phyloP scores from a whole-genome alignment of 2,329 filamentous ascomycete species.

The Sporothrix phasma region DNA sequence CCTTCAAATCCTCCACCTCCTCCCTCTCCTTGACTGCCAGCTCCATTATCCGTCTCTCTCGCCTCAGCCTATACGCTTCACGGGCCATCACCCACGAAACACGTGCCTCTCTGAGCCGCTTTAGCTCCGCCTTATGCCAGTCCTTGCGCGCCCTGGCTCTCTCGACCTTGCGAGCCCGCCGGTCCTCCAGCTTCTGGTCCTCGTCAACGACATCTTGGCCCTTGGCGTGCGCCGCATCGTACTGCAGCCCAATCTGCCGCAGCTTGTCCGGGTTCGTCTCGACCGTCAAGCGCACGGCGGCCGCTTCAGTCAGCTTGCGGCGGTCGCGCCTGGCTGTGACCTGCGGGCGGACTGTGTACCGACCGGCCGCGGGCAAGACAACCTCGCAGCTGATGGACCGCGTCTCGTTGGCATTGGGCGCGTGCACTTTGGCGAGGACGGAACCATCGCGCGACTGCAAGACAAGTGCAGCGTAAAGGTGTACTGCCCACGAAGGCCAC shows the following conservation, averaged over 20 bases:
- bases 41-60: slow-evolving; percentile 23
- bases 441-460: background rate
- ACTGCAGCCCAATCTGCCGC: slow-evolving; percentile 46
- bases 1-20: background rate
- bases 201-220: slow-evolving; percentile 13
- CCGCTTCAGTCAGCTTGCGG: slow-evolving; percentile 41
- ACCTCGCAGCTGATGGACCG: slow-evolving; percentile 63
- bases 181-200: slow-evolving; percentile 11
- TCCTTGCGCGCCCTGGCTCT: background rate
- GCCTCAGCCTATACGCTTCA: background rate
- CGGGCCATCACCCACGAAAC: background rate
- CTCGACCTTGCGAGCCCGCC: background rate
- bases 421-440: slow-evolving; percentile 25
- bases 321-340: slow-evolving; percentile 45
- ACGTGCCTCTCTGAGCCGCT: background rate
- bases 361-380: slow-evolving; percentile 53
- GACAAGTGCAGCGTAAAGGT: slow-evolving; percentile 32
- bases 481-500: slow-evolving; percentile 36
- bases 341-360: slow-evolving; percentile 59
- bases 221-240: slow-evolving; percentile 48
- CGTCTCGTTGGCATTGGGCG: slow-evolving; percentile 20
- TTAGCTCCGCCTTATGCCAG: slow-evolving; percentile 6
- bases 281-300: slow-evolving; percentile 43
- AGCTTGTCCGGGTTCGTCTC: slow-evolving; percentile 52
- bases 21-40: background rate